Evolutionary conservation across 768 basidiomycete species (phyloP).

Genomic region (Suillus subalutaceus): DNA sequence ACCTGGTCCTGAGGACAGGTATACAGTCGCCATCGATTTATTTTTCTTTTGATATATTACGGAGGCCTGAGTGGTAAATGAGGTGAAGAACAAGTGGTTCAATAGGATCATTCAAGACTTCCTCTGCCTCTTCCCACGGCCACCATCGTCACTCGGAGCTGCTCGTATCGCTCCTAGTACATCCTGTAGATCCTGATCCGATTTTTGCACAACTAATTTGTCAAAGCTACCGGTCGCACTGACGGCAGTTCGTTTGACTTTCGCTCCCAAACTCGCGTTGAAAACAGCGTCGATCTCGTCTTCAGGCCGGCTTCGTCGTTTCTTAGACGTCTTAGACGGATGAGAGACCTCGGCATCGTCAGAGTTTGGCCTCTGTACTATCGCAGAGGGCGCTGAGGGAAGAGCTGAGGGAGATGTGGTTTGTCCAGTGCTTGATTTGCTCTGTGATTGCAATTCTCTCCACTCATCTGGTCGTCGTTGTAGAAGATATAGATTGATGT

Average conservation of each 20-base stretch:
- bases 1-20: neutral
- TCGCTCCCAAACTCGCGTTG: constrained; percentile 56
- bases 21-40: neutral
- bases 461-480: constrained; percentile 83
- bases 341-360: neutral
- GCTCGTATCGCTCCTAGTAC: constrained; percentile 63
- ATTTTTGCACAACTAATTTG: neutral
- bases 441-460: constrained; percentile 65
- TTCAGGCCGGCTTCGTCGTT: constrained; percentile 46
- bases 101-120: constrained; percentile 15
- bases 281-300: constrained; percentile 84
- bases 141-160: constrained; percentile 53
- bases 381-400: neutral
- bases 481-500: constrained; percentile 76
- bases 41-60: neutral
- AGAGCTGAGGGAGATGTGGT: constrained; percentile 24
- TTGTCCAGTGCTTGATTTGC: constrained; percentile 32
- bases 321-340: constrained; percentile 40
- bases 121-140: constrained; percentile 35
- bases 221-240: constrained; percentile 13
- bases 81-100: neutral
- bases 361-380: neutral
- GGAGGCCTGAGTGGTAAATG: too few species aligned
- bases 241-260: constrained; percentile 58
- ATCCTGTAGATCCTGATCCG: constrained; percentile 45